phyloP scores from a whole-genome alignment of 805 yeast species.

The Nakazawaea ambrosiae region DNA sequence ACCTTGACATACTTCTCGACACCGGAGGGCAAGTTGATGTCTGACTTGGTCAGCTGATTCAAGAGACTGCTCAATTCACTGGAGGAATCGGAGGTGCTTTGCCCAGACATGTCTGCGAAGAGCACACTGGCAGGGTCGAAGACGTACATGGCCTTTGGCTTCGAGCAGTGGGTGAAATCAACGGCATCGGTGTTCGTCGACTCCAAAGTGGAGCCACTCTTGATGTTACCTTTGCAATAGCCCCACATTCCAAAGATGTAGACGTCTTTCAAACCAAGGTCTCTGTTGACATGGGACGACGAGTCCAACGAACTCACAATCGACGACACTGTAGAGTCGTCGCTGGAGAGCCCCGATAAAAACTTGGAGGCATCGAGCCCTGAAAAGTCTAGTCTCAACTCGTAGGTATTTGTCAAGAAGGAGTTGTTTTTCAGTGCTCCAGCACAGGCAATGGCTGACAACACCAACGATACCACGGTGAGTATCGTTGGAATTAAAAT shows the following conservation, averaged over 20 bases:
- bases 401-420: constrained; percentile 38
- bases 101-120: constrained; percentile 16
- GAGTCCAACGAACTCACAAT: constrained; percentile 4
- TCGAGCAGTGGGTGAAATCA: constrained; percentile 41
- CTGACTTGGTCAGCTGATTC: constrained; percentile 13
- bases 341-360: constrained; percentile 10
- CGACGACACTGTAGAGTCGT: constrained; percentile 12
- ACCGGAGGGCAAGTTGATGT: constrained; percentile 45
- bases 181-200: constrained; percentile 16
- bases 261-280: constrained; percentile 35
- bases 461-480: constrained; percentile 35
- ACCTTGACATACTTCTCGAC: constrained; percentile 38
- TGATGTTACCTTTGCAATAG: constrained; percentile 42
- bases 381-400: constrained; percentile 39
- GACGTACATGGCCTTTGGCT: constrained; percentile 46
- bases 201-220: constrained; percentile 4
- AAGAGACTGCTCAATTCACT: constrained; percentile 8
- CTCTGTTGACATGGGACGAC: constrained; percentile 12
- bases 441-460: constrained; percentile 42
- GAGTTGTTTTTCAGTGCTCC: constrained; percentile 39
- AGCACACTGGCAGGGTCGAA: constrained; percentile 42
- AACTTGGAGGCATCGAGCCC: constrained; percentile 20
- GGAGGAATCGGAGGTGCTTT: constrained; percentile 16
- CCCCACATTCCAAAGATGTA: constrained; percentile 59
- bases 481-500: constrained; percentile 23